phyloP scores from a whole-genome alignment of 352 stramenopile species.

The Phytophthora europaea region DNA sequence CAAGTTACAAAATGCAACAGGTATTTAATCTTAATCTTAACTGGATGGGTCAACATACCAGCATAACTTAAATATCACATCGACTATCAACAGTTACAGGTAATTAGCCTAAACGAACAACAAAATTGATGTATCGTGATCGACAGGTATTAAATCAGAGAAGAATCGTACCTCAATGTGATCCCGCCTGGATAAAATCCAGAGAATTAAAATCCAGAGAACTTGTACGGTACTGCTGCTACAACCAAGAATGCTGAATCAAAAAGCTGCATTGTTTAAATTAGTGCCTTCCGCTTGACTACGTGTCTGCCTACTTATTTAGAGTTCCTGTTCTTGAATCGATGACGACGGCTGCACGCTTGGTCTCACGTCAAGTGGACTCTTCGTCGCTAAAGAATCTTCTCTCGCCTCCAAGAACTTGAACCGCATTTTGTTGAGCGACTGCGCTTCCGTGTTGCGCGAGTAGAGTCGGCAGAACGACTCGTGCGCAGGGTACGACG shows the following conservation, averaged over 20 bases:
- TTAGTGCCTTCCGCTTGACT: constrained; percentile 5
- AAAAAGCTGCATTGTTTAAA: constrained; percentile 15
- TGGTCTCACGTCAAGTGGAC: constrained; percentile 12
- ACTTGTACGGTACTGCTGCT: no score
- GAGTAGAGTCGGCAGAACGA: constrained; percentile 43
- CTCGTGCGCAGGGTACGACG: constrained; percentile 27
- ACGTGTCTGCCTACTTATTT: constrained; percentile 3
- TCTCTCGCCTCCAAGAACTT: constrained; percentile 35
- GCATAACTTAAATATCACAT: no score
- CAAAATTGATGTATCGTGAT: no score
- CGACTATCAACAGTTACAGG: no score
- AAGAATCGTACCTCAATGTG: no score
- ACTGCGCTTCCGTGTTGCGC: constrained; percentile 36
- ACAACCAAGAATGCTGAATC: not conserved
- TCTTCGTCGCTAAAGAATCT: constrained; percentile 23
- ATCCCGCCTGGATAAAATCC: no score
- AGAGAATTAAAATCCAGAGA: no score
- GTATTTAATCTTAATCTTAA: no score
- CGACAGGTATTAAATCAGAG: no score
- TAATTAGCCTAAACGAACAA: no score
- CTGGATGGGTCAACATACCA: no score
- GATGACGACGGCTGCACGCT: constrained; percentile 15
- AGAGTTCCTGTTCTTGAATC: constrained; percentile 26
- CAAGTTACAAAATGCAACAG: no score
- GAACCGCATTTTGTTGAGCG: constrained; percentile 26